Evolutionary conservation across 129 eudicot genomes (phyloP), one percentile per base, ranked within the genome.

Genomic region (Flaveria linearis): DNA sequence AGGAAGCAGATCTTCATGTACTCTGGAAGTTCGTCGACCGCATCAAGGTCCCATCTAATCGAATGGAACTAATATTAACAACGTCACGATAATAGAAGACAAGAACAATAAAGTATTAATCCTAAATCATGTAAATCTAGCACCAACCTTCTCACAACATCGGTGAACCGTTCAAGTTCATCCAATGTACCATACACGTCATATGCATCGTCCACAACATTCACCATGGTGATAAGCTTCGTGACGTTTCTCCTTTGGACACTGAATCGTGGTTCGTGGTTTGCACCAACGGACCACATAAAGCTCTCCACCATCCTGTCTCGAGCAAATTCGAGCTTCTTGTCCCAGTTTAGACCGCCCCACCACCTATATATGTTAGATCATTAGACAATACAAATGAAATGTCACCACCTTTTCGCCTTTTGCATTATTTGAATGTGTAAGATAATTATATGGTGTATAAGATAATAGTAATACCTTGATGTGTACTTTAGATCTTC

Each of bases 1-100:
- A 84, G 75, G 83, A 86, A 88, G 58, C 90, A 84, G 17, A 86
- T 82, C 82, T 76, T 76, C 86, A 86, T 75, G 81, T 81, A 88
- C 13, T 88, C 82, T 0, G 90, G 93, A 46, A 88, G 85, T 42
- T 39, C 76, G 26, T 88, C 93, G 33, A 82, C 23, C 23, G 79
- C 77, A 13, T 82, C 77, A n/a, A 81, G 55, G 52, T 86, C 93
- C 93, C 93, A 88, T 76, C 90, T 88, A 61, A 57, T 46, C 18
- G 13, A 65, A 39, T 11, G 16, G 0, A 50, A 17, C 4, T 60
- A 42, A 69, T 7, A 42, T 58, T 53, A 52, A 2, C 11, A 7
- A 51, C 7, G 3, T 23, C 2, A 4, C 1, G 33, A 22, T 12
- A 50, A 42, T 12, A 36, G 12, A 58, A 30, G 45, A 69, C 1